Conservation (phyloP, 768 basidiomycete genomes). For the Trametes cubensis region DNA sequence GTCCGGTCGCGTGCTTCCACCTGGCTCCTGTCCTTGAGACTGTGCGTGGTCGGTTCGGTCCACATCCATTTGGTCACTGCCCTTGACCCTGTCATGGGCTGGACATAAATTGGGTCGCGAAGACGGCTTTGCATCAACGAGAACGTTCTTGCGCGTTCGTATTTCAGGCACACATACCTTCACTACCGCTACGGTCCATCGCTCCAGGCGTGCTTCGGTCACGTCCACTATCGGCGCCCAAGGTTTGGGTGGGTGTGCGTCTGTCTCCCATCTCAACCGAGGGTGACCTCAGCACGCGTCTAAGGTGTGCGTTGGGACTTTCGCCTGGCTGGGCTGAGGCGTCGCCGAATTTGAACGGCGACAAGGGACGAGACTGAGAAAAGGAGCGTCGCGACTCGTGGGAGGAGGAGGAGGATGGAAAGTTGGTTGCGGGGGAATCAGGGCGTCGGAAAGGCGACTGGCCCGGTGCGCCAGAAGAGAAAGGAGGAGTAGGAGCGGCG, state of each 20-base stretch:
- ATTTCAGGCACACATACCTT: constrained; percentile 21
- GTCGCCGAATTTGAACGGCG: constrained; percentile 75
- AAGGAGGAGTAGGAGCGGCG: constrained; percentile 43
- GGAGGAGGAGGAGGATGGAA: constrained; percentile 26
- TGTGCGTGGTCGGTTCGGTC: constrained; percentile 22
- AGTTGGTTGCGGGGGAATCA: constrained; percentile 27
- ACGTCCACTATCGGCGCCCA: constrained; percentile 13
- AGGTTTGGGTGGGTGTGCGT: constrained; percentile 18
- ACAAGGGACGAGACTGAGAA: constrained; percentile 57
- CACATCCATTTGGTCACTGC: constrained; percentile 28
- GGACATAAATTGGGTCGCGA: constrained; percentile 14
- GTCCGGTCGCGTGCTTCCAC: constrained; percentile 20
- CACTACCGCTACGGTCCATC: constrained; percentile 17
- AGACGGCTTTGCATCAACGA: constrained; percentile 17
- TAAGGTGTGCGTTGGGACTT: constrained; percentile 35
- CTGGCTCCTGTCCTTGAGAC: constrained; percentile 15
- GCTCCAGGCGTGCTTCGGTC: constrained; percentile 11
- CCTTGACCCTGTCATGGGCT: constrained; percentile 25
- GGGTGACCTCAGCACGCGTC: constrained; percentile 32
- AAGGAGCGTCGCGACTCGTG: constrained; percentile 39
- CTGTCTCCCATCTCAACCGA: constrained; percentile 28
- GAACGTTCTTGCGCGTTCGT: constrained; percentile 11
- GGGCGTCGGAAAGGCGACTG: constrained; percentile 26
- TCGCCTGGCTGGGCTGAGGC: constrained; percentile 44
- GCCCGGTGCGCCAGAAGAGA: constrained; percentile 18